A percentile compares a stretch with the other conserved stretches of the same genome.
Evolutionary conservation across 2,329 filamentous ascomycete genomes (phyloP).

Genomic region (Fusarium vanettenii): DNA sequence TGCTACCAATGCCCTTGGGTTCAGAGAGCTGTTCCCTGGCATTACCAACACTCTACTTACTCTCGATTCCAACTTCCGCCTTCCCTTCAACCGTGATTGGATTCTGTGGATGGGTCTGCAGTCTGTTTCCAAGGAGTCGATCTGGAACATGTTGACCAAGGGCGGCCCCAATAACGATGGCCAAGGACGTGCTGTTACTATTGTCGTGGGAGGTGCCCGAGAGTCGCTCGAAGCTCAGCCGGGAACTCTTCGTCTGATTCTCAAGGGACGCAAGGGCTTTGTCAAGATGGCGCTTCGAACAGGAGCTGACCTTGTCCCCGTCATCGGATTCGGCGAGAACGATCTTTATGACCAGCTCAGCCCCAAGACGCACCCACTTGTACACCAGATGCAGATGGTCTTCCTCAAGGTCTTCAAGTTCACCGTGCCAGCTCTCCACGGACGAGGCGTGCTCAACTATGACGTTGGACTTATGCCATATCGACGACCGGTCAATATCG

Average conservation of each 20-base stretch:
- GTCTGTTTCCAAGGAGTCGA: slow-evolving; percentile 91
- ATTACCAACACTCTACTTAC: slow-evolving; percentile 95
- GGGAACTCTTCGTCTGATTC: slow-evolving; percentile 78
- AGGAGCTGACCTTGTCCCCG: slow-evolving; percentile 93
- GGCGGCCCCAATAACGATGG: slow-evolving; percentile 83
- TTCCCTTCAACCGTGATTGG: slow-evolving; percentile 95
- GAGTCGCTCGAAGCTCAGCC: slow-evolving; percentile 93
- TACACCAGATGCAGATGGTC: slow-evolving; percentile 85
- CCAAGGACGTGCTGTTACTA: slow-evolving; percentile 95
- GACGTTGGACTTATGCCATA: slow-evolving; percentile 98
- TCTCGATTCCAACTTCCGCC: slow-evolving; percentile 94
- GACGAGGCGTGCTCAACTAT: slow-evolving; percentile 95
- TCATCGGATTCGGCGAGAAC: slow-evolving; percentile 94
- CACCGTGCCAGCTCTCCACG: slow-evolving; percentile 90
- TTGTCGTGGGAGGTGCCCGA: slow-evolving; percentile 91
- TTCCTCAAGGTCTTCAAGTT: slow-evolving; percentile 91
- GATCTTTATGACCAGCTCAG: slow-evolving; percentile 93
- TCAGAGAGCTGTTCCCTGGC: slow-evolving; percentile 87
- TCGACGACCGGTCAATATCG: slow-evolving; percentile 85
- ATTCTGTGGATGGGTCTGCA: slow-evolving; percentile 88
- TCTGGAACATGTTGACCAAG: slow-evolving; percentile 85
- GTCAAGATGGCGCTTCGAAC: slow-evolving; percentile 92
- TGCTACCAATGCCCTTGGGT: slow-evolving; percentile 88
- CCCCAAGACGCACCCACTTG: slow-evolving; percentile 78
- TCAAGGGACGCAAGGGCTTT: slow-evolving; percentile 89